Conservation (phyloP, 345 rosid species). For the Triadica sebifera region DNA sequence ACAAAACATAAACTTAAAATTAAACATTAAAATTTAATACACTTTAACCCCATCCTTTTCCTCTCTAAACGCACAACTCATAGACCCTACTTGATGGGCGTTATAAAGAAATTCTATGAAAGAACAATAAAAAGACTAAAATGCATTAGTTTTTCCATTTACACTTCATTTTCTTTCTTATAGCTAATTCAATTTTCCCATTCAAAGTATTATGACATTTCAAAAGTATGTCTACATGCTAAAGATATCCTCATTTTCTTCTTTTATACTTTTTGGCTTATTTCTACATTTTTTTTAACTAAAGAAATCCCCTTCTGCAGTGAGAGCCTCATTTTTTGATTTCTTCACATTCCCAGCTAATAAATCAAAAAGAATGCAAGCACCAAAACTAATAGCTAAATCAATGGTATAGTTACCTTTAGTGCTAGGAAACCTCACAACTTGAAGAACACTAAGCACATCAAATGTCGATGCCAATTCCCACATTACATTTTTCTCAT, state of each 20-base stretch:
- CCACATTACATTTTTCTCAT: conserved; percentile 73
- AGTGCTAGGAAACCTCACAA: conserved; percentile 66
- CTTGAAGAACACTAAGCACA: conserved; percentile 65
- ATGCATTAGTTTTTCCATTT: neutral
- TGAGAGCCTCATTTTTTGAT: conserved; percentile 24
- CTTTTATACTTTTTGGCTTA: neutral
- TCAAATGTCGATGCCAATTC: conserved; percentile 68
- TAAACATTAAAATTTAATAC: too few relatives aligned
- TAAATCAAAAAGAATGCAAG: conserved; percentile 72
- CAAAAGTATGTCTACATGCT: neutral
- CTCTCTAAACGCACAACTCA: too few relatives aligned
- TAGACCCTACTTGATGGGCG: too few relatives aligned
- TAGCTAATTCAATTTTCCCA: neutral
- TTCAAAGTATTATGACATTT: neutral
- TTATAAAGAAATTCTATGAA: too few relatives aligned
- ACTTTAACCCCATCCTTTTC: too few relatives aligned
- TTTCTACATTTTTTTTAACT: neutral
- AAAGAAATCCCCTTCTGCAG: conserved; percentile 19
- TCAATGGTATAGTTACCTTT: conserved; percentile 93
- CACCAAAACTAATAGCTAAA: conserved; percentile 75
- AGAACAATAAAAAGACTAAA: too few relatives aligned
- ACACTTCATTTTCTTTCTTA: neutral
- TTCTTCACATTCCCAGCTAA: conserved; percentile 73
- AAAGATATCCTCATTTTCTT: neutral
- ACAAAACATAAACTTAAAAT: too few relatives aligned